Evolutionary conservation across 2,329 filamentous ascomycete genomes (phyloP).

Genomic region (Pseudocercospora eumusae): DNA sequence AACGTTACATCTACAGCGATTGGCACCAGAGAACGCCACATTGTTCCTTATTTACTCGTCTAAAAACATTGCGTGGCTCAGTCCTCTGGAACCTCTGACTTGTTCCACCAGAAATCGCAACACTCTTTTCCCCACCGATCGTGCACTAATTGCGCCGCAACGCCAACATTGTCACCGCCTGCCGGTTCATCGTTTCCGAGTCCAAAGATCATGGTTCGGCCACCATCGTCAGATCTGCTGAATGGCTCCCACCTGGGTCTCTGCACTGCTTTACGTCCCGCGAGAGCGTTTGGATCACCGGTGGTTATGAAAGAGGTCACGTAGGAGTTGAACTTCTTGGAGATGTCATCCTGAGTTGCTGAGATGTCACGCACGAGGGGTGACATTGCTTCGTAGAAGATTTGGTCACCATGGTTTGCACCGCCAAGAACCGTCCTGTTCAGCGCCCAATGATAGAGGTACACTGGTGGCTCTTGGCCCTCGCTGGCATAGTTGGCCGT

Average conservation of each 20-base stretch:
- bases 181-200: conserved; percentile 59
- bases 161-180: conserved; percentile 44
- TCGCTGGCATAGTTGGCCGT: conserved; percentile 52
- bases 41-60: neutral
- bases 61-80: conserved; percentile 12
- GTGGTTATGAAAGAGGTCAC: conserved; percentile 39
- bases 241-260: conserved; percentile 35
- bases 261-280: conserved; percentile 26
- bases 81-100: conserved; percentile 43
- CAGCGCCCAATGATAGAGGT: conserved; percentile 63
- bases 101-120: conserved; percentile 64
- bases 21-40: neutral
- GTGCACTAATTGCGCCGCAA: conserved; percentile 48
- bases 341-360: conserved; percentile 36
- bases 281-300: conserved; percentile 37
- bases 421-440: conserved; percentile 43
- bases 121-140: conserved; percentile 52
- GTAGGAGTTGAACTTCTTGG: conserved; percentile 38
- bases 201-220: conserved; percentile 56
- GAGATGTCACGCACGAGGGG: conserved; percentile 30
- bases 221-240: conserved; percentile 16
- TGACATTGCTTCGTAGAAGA: conserved; percentile 40
- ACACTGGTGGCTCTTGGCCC: conserved; percentile 44
- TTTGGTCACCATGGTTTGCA: conserved; percentile 42
- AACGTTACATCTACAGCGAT: conserved; percentile 1